Evolutionary conservation across 108 stramenopile genomes (phyloP).

Genomic region (Bacterosira constricta): DNA sequence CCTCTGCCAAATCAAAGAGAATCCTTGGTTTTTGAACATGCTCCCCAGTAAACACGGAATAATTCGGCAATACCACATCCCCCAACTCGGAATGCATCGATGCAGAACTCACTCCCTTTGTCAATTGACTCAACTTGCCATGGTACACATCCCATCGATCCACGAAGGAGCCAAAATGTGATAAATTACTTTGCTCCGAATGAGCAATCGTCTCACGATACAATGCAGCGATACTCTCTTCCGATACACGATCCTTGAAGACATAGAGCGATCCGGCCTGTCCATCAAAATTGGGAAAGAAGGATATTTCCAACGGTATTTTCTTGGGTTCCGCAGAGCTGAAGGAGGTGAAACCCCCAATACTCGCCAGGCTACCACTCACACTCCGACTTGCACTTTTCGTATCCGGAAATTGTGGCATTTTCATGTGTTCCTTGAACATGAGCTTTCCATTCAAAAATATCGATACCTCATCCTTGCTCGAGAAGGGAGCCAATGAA

Average conservation of each 20-base stretch:
- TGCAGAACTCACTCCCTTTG: conserved; percentile 39
- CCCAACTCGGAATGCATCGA: conserved; percentile 39
- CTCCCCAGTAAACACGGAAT: conserved; percentile 30
- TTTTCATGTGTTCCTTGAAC: conserved; percentile 60
- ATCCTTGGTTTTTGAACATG: conserved; percentile 1
- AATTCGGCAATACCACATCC: conserved; percentile 40
- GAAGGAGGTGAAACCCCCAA: conserved; percentile 14
- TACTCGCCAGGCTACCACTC: conserved; percentile 12
- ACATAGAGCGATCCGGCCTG: conserved; percentile 72
- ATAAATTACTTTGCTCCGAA: conserved; percentile 25
- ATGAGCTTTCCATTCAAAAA: conserved; percentile 81
- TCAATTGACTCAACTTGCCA: conserved; percentile 31
- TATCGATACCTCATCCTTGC: conserved; percentile 73
- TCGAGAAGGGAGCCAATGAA: conserved; percentile 44
- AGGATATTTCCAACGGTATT: conserved; percentile 37
- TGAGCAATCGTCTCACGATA: conserved; percentile 56
- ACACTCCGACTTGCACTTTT: conserved; percentile 14
- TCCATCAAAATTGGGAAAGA: conserved; percentile 69
- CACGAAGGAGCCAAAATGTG: conserved; percentile 23
- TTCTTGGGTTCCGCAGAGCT: conserved; percentile 5
- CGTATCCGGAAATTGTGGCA: conserved; percentile 51
- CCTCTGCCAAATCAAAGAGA: conserved; percentile 40
- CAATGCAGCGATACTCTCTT: conserved; percentile 69
- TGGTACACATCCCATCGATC: conserved; percentile 40
- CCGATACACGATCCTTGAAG: conserved; percentile 69